A percentile compares a stretch with the other conserved stretches of the same genome.
phyloP scores from a whole-genome alignment of 106 monocot species.

The Posidonia australis region DNA sequence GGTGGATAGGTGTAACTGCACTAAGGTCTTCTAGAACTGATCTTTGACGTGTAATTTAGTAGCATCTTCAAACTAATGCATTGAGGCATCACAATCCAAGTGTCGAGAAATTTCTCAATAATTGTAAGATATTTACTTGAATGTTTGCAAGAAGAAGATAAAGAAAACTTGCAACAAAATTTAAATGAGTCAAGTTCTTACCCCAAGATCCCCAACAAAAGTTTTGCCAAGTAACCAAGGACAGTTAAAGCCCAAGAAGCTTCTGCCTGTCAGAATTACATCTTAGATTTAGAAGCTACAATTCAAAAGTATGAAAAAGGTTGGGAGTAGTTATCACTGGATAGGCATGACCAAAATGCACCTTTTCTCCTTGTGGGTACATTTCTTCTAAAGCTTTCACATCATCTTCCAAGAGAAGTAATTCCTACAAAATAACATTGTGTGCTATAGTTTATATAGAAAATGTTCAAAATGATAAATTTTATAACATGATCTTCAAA shows the following conservation, averaged over 20 bases:
- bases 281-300: slow-evolving; percentile 4
- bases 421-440: slow-evolving; percentile 39
- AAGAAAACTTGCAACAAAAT: too few relatives aligned
- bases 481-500: too few relatives aligned
- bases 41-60: too few relatives aligned
- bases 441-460: not conserved
- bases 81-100: too few relatives aligned
- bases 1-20: too few relatives aligned
- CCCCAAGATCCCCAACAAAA: slow-evolving; percentile 79
- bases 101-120: too few relatives aligned
- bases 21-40: too few relatives aligned
- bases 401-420: slow-evolving; percentile 90
- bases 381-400: slow-evolving; percentile 93
- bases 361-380: slow-evolving; percentile 99
- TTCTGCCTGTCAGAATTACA: slow-evolving; percentile 54
- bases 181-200: slow-evolving; percentile 20
- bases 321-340: not conserved
- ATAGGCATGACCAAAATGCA: not conserved
- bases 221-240: slow-evolving; percentile 76
- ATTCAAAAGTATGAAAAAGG: slow-evolving; percentile 2
- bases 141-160: too few relatives aligned
- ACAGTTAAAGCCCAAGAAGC: slow-evolving; percentile 91
- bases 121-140: too few relatives aligned
- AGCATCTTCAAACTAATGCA: too few relatives aligned
- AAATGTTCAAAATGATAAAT: too few relatives aligned